Base-by-base conservation (phyloP, 495 filamentous ascomycete genomes). In the Beverwykella pulmonaria region DNA sequence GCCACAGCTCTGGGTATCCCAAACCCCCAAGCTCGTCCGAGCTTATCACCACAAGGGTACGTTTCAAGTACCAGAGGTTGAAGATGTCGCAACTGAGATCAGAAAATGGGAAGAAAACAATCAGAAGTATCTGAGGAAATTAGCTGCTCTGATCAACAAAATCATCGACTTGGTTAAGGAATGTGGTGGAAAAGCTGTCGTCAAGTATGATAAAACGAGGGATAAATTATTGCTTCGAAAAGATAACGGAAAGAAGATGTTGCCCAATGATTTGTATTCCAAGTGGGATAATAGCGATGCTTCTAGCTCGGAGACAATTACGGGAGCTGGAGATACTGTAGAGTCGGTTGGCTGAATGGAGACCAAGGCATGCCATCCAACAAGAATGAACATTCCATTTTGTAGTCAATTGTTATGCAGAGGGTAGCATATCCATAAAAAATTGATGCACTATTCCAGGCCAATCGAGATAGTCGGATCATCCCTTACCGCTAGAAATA, bases 1-100 rank as follows among this genome's bases (percentile, higher is more conserved):
- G 1, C 68, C 80, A 3, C 82, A 83, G 67, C 73, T 85, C 12
- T 85, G 80, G 82, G 64, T 79, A 39, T 83, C 81, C 17, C 79
- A 82, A 65, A 83, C 80, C 1, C 77, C 77, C 0, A 82, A 78
- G 0, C 76, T 85, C 30, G 78, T 80, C 17, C 77, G 80, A 32
- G 82, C 79, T 7, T 82, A 83, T 53, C 79, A 83, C 65, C 53
- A 68, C 14, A 60, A 67, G 10, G 81, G 82, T n/a, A 57, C 62
- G 39, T 84, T 84, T 64, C 25, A 68, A 17, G 23, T 26, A 9
- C 72, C 79, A 53, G 27, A 76, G 36, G 75, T 80, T 15, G 71
- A 80, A 73, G 67, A 82, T 74, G 71, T 82, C 34, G 53, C 75
- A 6, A 20, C 14, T 23, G 56, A 73, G 20, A 70, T 82, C 26